Conservation (phyloP, 2,329 filamentous ascomycete genomes). For the Microdochium trichocladiopsis region DNA sequence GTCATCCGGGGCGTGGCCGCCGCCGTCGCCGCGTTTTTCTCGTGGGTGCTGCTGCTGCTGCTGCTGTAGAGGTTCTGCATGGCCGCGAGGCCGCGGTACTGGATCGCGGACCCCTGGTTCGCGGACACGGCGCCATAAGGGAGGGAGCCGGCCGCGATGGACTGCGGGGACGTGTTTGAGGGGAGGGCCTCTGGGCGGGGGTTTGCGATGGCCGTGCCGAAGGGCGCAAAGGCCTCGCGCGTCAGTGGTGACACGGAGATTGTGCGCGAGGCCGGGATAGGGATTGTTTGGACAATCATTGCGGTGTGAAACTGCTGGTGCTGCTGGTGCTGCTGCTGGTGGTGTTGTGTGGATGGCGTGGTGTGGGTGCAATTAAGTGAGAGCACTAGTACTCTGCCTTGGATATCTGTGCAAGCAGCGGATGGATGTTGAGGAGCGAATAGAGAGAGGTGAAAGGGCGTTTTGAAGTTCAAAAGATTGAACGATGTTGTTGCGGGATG, state of each 20-base stretch:
- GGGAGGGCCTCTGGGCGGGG: constrained; percentile 53
- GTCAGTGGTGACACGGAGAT: constrained; percentile 62
- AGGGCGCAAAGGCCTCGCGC: constrained; percentile 62
- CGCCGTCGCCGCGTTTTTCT: constrained; percentile 54
- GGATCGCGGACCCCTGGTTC: constrained; percentile 86
- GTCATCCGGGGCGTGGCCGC: constrained; percentile 63
- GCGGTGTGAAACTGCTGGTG: background rate
- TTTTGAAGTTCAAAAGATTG: no score
- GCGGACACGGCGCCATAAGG: constrained; percentile 48
- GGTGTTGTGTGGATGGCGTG: no score
- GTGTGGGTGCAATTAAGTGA: no score
- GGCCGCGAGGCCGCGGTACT: constrained; percentile 74
- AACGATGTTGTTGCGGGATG: no score
- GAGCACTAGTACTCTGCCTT: no score
- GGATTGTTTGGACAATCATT: constrained; percentile 18
- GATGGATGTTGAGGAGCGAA: no score
- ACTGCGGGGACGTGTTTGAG: constrained; percentile 16
- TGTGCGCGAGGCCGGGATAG: constrained; percentile 17
- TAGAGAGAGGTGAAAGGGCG: no score
- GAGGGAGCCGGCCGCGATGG: constrained; percentile 13
- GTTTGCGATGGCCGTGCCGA: constrained; percentile 78
- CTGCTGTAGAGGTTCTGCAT: constrained; percentile 61
- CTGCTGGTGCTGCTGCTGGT: no score
- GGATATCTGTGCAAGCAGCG: no score
- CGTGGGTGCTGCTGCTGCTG: constrained; percentile 21